Percentiles rank a stretch among this genome's conserved stretches.
These are phyloP conservation scores for Penicillium freii DNA, from an alignment of 2,329 filamentous ascomycete species.

Conservation along the genomic window DNA sequence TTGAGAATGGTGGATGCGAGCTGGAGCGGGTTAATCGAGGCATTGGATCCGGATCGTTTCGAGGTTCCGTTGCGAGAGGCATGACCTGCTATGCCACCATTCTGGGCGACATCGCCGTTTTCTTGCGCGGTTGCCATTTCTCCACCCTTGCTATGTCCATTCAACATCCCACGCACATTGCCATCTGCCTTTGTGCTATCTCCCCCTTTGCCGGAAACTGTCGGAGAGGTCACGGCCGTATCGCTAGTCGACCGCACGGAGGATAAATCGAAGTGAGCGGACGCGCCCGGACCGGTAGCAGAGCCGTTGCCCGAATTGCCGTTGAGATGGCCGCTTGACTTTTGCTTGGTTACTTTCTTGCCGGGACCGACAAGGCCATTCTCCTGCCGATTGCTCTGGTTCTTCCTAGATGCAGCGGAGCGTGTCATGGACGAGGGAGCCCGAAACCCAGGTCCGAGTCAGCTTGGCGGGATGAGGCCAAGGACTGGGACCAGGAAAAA, in stretches of 20 bases:
- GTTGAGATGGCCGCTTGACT: constrained; percentile 56
- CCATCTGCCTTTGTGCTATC: constrained; percentile 36
- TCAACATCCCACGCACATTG: constrained; percentile 36
- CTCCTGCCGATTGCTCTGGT: constrained; percentile 75
- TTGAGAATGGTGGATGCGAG: constrained; percentile 82
- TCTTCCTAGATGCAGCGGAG: constrained; percentile 52
- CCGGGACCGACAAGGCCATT: constrained; percentile 80
- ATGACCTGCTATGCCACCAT: constrained; percentile 31
- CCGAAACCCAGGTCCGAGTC: constrained; percentile 46
- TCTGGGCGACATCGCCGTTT: constrained; percentile 31
- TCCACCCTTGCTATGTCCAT: constrained; percentile 37
- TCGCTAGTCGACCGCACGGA: constrained; percentile 41
- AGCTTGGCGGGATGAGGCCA: constrained; percentile 50
- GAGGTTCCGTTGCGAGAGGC: constrained; percentile 34
- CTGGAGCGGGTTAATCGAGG: constrained; percentile 68
- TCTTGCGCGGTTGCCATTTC: constrained; percentile 39
- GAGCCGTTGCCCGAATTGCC: constrained; percentile 48
- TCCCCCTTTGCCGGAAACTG: constrained; percentile 25
- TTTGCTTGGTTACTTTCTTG: constrained; percentile 63
- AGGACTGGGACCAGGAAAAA: constrained; percentile 46
- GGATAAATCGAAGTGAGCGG: constrained; percentile 42
- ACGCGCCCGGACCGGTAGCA: constrained; percentile 35
- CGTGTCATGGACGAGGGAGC: constrained; percentile 51
- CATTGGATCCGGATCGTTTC: constrained; percentile 37
- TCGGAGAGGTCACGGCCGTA: constrained; percentile 31